Percentiles rank a stretch among this genome's conserved stretches.
phyloP scores from a whole-genome alignment of 768 basidiomycete species.

The Mycena galericulata region DNA sequence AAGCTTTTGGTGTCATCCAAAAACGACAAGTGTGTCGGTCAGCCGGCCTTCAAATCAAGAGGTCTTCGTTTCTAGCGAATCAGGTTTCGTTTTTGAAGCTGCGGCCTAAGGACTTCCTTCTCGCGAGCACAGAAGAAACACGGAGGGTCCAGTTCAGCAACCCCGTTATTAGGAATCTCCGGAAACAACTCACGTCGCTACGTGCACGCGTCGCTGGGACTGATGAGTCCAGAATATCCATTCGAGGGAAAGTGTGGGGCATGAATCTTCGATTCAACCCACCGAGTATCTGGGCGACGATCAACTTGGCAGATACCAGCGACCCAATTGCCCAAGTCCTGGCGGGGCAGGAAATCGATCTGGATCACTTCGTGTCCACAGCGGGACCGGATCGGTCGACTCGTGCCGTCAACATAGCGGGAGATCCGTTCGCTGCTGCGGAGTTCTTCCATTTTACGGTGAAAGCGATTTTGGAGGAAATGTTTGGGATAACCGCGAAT shows the following conservation, averaged over 20 bases:
- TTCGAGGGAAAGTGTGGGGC: conserved; percentile 49
- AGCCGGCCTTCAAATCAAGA: conserved; percentile 49
- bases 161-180: conserved; percentile 39
- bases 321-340: conserved; percentile 62
- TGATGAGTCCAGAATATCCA: conserved; percentile 41
- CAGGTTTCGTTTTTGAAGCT: conserved; percentile 37
- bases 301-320: too few species aligned
- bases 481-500: conserved; percentile 47
- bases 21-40: conserved; percentile 39
- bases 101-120: conserved; percentile 43
- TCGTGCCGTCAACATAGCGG: conserved; percentile 44
- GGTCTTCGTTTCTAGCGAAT: conserved; percentile 40
- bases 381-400: conserved; percentile 39
- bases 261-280: conserved; percentile 43
- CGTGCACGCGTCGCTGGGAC: conserved; percentile 42
- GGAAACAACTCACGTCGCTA: conserved; percentile 41
- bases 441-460: conserved; percentile 55
- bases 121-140: conserved; percentile 50
- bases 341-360: conserved; percentile 54
- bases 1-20: conserved; percentile 46
- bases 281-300: conserved; percentile 46
- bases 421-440: conserved; percentile 56
- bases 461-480: conserved; percentile 38
- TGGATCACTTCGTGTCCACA: conserved; percentile 46
- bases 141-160: conserved; percentile 37